Conservation (phyloP, 2,329 filamentous ascomycete genomes). For the Fusarium euwallaceae region DNA sequence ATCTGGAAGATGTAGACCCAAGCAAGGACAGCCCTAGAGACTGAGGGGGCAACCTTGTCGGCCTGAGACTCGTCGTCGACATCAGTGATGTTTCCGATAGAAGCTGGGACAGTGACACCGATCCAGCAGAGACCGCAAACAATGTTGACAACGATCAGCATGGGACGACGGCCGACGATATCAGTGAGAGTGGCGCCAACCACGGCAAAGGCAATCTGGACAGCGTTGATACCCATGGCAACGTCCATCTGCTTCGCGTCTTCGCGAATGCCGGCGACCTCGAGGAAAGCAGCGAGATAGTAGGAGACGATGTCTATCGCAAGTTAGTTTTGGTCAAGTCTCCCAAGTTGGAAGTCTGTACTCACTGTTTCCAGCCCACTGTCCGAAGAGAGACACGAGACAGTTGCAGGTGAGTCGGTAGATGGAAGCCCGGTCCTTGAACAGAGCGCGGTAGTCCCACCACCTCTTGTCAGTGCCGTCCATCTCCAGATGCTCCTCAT, state of each 20-base stretch:
- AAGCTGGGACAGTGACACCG: constrained; percentile 60
- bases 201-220: constrained; percentile 63
- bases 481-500: constrained; percentile 58
- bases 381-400: constrained; percentile 59
- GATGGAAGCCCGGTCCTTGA: constrained; percentile 53
- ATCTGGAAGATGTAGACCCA: constrained; percentile 54
- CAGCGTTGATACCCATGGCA: constrained; percentile 61
- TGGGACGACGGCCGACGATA: constrained; percentile 62
- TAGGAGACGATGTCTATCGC: constrained; percentile 57
- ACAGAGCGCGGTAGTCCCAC: constrained; percentile 63
- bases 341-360: not conserved
- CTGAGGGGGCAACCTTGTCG: constrained; percentile 46
- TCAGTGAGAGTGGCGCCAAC: constrained; percentile 64
- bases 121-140: constrained; percentile 63
- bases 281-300: constrained; percentile 63
- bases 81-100: constrained; percentile 51
- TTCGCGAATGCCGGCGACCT: constrained; percentile 62
- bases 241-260: constrained; percentile 59
- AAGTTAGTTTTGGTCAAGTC: not conserved
- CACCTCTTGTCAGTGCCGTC: constrained; percentile 62
- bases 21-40: constrained; percentile 61
- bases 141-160: constrained; percentile 62
- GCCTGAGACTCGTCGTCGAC: constrained; percentile 44
- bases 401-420: constrained; percentile 62
- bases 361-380: constrained; percentile 58